Percentiles rank a stretch among this genome's conserved stretches.
These are phyloP conservation scores for Xylaria sp. DNA, from an alignment of 2,329 filamentous ascomycete genomes.

Conservation along the genomic window DNA sequence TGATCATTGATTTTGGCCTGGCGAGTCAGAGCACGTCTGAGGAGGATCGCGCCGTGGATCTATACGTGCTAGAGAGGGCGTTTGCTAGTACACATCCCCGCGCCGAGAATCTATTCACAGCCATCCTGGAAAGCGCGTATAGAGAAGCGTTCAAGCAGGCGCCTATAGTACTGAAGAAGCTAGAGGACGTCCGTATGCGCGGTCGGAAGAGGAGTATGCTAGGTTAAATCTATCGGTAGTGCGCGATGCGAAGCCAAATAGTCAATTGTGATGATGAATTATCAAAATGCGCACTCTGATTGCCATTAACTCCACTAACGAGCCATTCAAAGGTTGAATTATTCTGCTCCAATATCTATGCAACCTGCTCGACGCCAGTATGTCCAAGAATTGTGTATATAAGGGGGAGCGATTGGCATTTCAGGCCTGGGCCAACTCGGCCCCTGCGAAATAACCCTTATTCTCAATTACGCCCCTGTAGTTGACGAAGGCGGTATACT, in stretches of 20 bases:
- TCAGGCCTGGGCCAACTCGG: conserved; percentile 66
- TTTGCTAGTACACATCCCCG: conserved; percentile 95
- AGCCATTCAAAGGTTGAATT: conserved; percentile 11
- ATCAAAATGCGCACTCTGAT: conserved; percentile 24
- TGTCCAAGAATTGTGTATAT: conserved; percentile 19
- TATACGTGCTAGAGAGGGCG: conserved; percentile 94
- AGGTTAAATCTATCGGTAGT: conserved; percentile 61
- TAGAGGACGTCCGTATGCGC: conserved; percentile 93
- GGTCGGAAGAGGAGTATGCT: conserved; percentile 98
- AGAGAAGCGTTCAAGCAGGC: conserved; percentile 78
- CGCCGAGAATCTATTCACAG: conserved; percentile 78
- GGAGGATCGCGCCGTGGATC: conserved; percentile 93
- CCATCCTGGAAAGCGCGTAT: conserved; percentile 77
- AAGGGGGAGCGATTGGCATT: not conserved
- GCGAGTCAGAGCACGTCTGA: conserved; percentile 83
- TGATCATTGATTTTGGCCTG: conserved; percentile 94
- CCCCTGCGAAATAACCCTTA: conserved; percentile 95
- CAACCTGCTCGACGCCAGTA: conserved; percentile 24
- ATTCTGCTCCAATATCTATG: conserved; percentile 31
- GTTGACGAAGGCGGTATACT: conserved; percentile 95
- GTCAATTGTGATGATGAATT: conserved; percentile 19
- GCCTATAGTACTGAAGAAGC: conserved; percentile 75
- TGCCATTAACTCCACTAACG: conserved; percentile 6
- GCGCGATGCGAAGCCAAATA: conserved; percentile 11
- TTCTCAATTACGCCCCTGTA: conserved; percentile 97